Percentiles rank a stretch among this genome's conserved stretches.
These are phyloP conservation scores for Phtheirospermum japonicum DNA, from an alignment of 257 asterid genomes.

Conservation along the genomic window DNA sequence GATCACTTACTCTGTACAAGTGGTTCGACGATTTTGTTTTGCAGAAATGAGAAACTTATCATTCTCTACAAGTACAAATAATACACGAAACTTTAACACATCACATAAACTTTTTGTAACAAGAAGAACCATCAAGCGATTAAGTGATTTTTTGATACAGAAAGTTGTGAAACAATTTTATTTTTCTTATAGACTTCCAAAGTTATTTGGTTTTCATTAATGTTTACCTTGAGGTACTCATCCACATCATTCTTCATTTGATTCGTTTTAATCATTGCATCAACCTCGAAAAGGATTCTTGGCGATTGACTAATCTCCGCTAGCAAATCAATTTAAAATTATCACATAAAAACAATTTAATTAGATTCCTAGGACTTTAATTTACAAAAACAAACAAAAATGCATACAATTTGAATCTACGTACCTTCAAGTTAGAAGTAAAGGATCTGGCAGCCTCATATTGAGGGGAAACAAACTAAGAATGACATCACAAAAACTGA, in stretches of 20 bases:
- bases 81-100: constrained; percentile 1
- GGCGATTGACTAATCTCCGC: constrained; percentile 80
- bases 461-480: constrained; percentile 97
- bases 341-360: constrained; percentile 18
- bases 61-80: constrained; percentile 38
- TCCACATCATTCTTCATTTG: constrained; percentile 81
- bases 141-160: background rate
- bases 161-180: too few species aligned
- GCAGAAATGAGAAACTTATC: constrained; percentile 64
- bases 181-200: too few species aligned
- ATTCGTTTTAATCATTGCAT: constrained; percentile 78
- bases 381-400: constrained; percentile 8
- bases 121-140: background rate
- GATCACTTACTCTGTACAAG: constrained; percentile 58
- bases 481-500: constrained; percentile 96
- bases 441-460: constrained; percentile 97
- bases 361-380: constrained; percentile 2
- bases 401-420: background rate
- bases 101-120: constrained; percentile 12
- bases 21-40: constrained; percentile 52
- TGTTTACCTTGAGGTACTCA: constrained; percentile 78
- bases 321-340: constrained; percentile 72
- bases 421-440: constrained; percentile 92
- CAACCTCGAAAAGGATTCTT: constrained; percentile 88
- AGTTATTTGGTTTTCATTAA: background rate